Evolutionary conservation across 164 flowering plant genomes (phyloP).

Genomic region (Liriodendron chinense): DNA sequence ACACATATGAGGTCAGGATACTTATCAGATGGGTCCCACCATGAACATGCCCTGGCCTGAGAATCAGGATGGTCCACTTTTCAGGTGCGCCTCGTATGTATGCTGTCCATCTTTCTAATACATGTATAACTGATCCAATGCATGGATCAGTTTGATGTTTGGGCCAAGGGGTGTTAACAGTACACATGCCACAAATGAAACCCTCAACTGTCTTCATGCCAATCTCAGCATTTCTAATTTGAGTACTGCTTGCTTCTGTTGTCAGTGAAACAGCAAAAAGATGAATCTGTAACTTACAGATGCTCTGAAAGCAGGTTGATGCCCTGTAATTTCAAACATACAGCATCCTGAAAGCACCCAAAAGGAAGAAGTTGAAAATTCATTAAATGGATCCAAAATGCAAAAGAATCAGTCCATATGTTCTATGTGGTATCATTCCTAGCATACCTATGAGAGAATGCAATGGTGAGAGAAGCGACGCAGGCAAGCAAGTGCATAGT

Average conservation of each 20-base stretch:
- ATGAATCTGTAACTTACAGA: slow-evolving; percentile 35
- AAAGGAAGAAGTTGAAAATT: background rate
- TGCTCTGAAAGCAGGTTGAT: slow-evolving; percentile 66
- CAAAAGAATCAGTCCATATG: background rate
- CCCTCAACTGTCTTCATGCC: background rate
- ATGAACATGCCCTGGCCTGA: background rate
- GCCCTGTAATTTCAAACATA: slow-evolving; percentile 77
- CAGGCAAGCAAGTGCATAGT: background rate
- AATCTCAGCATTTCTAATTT: background rate
- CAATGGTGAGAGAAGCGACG: background rate
- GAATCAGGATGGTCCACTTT: background rate
- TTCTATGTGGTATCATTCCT: background rate
- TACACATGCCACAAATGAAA: background rate
- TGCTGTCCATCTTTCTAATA: background rate
- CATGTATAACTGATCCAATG: background rate
- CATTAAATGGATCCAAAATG: background rate
- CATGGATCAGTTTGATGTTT: background rate
- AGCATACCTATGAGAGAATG: background rate
- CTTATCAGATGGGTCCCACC: no score
- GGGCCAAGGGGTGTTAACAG: background rate
- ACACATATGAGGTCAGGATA: background rate
- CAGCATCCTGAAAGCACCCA: slow-evolving; percentile 53
- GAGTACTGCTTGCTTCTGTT: background rate
- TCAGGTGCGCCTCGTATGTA: background rate
- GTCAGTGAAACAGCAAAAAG: background rate